Evolutionary conservation across 805 yeast species (phyloP).

Genomic region (Pichia sporocuriosa): DNA sequence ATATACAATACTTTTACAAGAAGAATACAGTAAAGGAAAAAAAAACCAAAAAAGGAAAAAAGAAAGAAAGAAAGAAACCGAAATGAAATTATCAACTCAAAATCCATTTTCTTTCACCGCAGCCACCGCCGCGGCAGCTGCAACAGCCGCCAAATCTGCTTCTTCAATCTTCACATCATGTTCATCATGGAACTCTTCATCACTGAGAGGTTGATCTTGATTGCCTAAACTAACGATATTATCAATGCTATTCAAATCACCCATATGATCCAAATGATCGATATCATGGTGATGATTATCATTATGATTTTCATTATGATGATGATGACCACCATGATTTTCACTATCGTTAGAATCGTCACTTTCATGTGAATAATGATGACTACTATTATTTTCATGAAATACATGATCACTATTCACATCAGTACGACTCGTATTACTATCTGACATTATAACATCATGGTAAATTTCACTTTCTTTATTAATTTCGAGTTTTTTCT

Average conservation of each 20-base stretch:
- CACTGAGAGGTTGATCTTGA: too few species aligned
- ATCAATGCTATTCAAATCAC: not conserved
- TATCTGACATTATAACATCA: conserved; percentile 1
- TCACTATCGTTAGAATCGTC: conserved; percentile 3
- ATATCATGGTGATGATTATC: not conserved
- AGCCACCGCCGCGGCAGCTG: conserved; percentile 29
- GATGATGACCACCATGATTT: not conserved
- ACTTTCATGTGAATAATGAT: not conserved
- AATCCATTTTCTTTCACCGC: conserved; percentile 14
- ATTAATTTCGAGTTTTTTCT: conserved; percentile 11
- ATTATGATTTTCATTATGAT: not conserved
- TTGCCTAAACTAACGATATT: not conserved
- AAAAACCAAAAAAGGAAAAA: too few species aligned
- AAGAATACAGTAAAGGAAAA: too few species aligned
- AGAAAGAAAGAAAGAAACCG: too few species aligned
- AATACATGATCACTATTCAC: not conserved
- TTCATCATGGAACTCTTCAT: too few species aligned
- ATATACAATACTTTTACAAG: too few species aligned
- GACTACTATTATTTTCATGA: not conserved
- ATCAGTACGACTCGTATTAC: conserved; percentile 4
- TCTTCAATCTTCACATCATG: conserved; percentile 15
- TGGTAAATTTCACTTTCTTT: conserved; percentile 1
- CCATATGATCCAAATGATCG: not conserved
- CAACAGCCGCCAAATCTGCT: conserved; percentile 28
- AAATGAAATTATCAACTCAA: not conserved